These are phyloP conservation scores for Coprinopsis strossmayeri DNA, from an alignment of 768 basidiomycete genomes.

Conservation along the genomic window DNA sequence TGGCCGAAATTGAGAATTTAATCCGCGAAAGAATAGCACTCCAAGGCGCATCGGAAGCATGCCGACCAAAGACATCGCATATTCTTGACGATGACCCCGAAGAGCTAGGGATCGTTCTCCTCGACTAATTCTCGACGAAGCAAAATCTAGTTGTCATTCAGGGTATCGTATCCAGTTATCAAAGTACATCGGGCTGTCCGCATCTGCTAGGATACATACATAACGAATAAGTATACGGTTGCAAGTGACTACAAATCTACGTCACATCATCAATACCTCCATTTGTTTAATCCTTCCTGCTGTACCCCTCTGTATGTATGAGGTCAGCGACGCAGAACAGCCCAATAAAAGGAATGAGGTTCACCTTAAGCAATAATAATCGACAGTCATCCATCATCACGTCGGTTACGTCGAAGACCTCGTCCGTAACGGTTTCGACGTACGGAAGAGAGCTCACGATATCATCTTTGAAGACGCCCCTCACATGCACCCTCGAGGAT, in stretches of 20 bases:
- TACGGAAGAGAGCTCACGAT: constrained; percentile 45
- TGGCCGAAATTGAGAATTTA: constrained; percentile 42
- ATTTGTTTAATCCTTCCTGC: constrained; percentile 32
- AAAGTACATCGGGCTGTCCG: neutral
- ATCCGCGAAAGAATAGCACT: constrained; percentile 32
- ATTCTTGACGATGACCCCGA: constrained; percentile 1
- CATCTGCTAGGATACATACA: neutral
- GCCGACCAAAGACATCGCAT: neutral
- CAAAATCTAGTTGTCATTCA: too few relatives aligned
- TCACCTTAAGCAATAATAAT: constrained; percentile 41
- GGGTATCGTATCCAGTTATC: too few relatives aligned
- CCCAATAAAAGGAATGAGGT: constrained; percentile 6
- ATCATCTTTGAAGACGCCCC: constrained; percentile 40
- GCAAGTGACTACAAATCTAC: neutral
- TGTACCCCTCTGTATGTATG: constrained; percentile 29
- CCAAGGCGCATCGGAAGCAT: neutral
- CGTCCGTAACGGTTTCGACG: constrained; percentile 42
- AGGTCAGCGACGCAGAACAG: neutral
- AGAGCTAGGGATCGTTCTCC: constrained; percentile 6
- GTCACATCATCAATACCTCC: constrained; percentile 40
- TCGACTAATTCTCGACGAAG: constrained; percentile 6
- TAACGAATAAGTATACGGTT: constrained; percentile 1
- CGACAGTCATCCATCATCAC: constrained; percentile 54
- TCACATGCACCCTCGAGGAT: constrained; percentile 33
- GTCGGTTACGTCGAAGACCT: constrained; percentile 43